Percentiles rank a stretch among this genome's conserved stretches.
Conservation (phyloP, 306 rosid genomes). For the Phaseolus lunatus region DNA sequence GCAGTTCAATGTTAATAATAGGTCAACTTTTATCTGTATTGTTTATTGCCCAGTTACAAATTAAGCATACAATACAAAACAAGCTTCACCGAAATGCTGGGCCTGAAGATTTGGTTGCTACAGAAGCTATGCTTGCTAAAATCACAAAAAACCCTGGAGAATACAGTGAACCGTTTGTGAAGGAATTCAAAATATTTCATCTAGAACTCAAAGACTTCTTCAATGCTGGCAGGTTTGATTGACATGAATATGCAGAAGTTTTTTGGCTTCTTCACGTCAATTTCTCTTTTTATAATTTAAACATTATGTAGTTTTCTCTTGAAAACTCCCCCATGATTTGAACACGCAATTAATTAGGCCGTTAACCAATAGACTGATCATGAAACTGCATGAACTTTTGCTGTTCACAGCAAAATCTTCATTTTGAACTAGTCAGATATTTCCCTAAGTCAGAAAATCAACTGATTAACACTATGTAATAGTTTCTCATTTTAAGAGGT, state of each 20-base stretch:
- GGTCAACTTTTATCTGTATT: constrained; percentile 42
- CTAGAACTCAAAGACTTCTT: constrained; percentile 96
- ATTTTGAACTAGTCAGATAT: constrained; percentile 36
- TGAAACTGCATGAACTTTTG: constrained; percentile 20
- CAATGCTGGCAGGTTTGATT: constrained; percentile 96
- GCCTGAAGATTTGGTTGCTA: constrained; percentile 96
- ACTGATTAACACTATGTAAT: constrained; percentile 21
- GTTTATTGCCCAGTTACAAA: constrained; percentile 70
- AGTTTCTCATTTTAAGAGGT: constrained; percentile 14
- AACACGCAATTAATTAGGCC: background rate
- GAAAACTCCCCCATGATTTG: constrained; percentile 21
- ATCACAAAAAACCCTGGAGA: constrained; percentile 84
- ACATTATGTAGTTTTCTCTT: constrained; percentile 11
- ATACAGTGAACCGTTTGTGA: constrained; percentile 79
- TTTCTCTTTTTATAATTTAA: constrained; percentile 9
- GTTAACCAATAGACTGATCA: constrained; percentile 16
- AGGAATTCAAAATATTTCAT: constrained; percentile 92
- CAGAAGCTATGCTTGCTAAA: constrained; percentile 95
- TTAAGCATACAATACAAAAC: constrained; percentile 98
- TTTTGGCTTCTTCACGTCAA: constrained; percentile 19
- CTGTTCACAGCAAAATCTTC: constrained; percentile 15
- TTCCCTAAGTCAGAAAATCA: constrained; percentile 25
- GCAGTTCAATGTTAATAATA: constrained; percentile 34
- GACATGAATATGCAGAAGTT: constrained; percentile 43
- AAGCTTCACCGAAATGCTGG: constrained; percentile 99